A percentile compares a stretch with the other conserved stretches of the same genome.
phyloP scores from a whole-genome alignment of 768 basidiomycete species.

The Hemileccinum impolitum region DNA sequence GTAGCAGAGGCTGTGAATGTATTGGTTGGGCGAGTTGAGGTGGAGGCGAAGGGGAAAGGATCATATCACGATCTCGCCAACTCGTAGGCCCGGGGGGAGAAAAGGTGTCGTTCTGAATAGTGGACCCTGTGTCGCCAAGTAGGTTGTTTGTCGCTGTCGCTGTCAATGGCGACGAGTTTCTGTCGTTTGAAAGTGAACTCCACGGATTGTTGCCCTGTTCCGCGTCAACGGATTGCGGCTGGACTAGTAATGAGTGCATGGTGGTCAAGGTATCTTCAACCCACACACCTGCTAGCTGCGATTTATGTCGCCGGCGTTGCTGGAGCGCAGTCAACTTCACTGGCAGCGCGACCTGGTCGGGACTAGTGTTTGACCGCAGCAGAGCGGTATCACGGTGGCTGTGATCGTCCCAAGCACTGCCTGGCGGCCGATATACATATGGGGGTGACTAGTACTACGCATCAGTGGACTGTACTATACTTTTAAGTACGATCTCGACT shows the following conservation, averaged over 20 bases:
- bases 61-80: constrained; percentile 15
- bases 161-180: neutral
- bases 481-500: no score
- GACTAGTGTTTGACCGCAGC: neutral
- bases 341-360: neutral
- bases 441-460: no score
- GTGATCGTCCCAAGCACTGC: neutral
- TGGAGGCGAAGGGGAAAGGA: constrained; percentile 16
- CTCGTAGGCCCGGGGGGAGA: neutral
- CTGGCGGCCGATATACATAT: no score
- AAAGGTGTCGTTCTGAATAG: neutral
- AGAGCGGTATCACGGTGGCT: constrained; percentile 5
- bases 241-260: constrained; percentile 5
- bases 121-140: neutral
- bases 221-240: neutral
- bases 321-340: constrained; percentile 2
- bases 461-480: no score
- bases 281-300: neutral
- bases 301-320: constrained; percentile 2
- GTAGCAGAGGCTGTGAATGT: neutral
- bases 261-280: neutral
- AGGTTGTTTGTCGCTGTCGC: neutral
- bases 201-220: constrained; percentile 11
- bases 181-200: neutral
- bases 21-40: constrained; percentile 1